Evolutionary conservation across 2,329 filamentous ascomycete genomes (phyloP).

Genomic region (Blumeriella jaapii): DNA sequence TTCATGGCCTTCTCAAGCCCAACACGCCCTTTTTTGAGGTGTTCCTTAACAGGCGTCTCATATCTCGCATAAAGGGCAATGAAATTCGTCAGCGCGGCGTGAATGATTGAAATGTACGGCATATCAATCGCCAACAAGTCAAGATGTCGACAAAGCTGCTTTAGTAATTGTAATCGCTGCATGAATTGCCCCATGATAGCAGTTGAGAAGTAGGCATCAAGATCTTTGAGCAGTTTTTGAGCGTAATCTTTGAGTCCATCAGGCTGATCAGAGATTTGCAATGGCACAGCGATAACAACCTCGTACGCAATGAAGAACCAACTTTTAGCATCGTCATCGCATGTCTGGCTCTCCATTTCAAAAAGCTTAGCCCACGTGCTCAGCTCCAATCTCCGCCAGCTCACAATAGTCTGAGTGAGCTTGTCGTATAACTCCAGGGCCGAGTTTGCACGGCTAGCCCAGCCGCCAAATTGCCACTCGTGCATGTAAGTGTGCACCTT

Average conservation of each 20-base stretch:
- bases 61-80: conserved; percentile 65
- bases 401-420: conserved; percentile 69
- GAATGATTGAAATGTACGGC: conserved; percentile 44
- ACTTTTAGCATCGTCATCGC: conserved; percentile 63
- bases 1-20: conserved; percentile 85
- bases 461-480: conserved; percentile 82
- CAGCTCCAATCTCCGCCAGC: conserved; percentile 83
- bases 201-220: conserved; percentile 68
- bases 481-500: conserved; percentile 76
- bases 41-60: conserved; percentile 50
- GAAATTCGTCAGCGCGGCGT: conserved; percentile 62
- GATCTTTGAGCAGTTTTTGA: conserved; percentile 57
- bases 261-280: conserved; percentile 49
- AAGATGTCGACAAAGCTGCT: conserved; percentile 54
- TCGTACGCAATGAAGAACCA: conserved; percentile 99
- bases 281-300: conserved; percentile 66
- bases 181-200: conserved; percentile 74
- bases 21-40: conserved; percentile 54
- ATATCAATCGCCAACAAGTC: conserved; percentile 48
- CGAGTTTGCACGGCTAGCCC: conserved; percentile 71
- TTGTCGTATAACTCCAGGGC: conserved; percentile 61
- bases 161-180: conserved; percentile 59
- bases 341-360: conserved; percentile 70
- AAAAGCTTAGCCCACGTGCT: conserved; percentile 86
- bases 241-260: conserved; percentile 52